Base-by-base conservation (phyloP, 2,329 filamentous ascomycete species). In the Venturia aucupariae region DNA sequence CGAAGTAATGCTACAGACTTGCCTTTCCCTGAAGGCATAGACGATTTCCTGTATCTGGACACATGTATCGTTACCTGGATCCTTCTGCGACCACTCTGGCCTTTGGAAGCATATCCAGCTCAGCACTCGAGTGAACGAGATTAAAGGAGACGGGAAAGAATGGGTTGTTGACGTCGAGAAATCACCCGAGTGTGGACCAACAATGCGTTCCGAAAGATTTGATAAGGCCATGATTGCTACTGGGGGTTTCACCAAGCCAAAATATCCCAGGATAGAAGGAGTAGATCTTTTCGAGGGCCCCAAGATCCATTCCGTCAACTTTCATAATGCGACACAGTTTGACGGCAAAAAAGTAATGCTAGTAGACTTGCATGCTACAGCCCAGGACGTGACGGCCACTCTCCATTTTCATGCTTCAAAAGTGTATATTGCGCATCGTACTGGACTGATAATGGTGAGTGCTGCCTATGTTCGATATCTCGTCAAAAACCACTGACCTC, bases 311-410 rank as follows among this genome's bases (percentile, higher is more conserved):
- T 66, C 67, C 22, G 65, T 65, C 64, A 67, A 64, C 42, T 57
- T 60, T 8, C 22, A 68, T 44, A 72, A 72, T 3, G 69, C 74
- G 2, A 68, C 71, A 1, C 68, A 70, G 22, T 80, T 78, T 68
- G 71, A 73, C 15, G 75, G 70, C 7, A 77, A 80, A 67, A 77
- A 71, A 11, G 76, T 81, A 2, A 64, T 81, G 0, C 70, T 82
- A 0, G 71, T 81, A 2, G 79, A 79, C 6, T 68, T 80, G 32
- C 75, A 76, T 19, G 77, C 75, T 57, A 79, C 76, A 0, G 69
- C 72, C 0, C 73, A 71, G 24, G 76, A 79, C 64, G 68, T 75
- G 3, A 70, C 75, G 13, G 71, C 75, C 1, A 70, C 70, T 5
- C 70, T 80, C 5, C 68, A 73, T 0, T 70, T 71, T 0, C 69